Evolutionary conservation across 208 protist species (phyloP), one percentile per base, ranked within the genome.

Genomic region (Trypanosomatidae sp.): DNA sequence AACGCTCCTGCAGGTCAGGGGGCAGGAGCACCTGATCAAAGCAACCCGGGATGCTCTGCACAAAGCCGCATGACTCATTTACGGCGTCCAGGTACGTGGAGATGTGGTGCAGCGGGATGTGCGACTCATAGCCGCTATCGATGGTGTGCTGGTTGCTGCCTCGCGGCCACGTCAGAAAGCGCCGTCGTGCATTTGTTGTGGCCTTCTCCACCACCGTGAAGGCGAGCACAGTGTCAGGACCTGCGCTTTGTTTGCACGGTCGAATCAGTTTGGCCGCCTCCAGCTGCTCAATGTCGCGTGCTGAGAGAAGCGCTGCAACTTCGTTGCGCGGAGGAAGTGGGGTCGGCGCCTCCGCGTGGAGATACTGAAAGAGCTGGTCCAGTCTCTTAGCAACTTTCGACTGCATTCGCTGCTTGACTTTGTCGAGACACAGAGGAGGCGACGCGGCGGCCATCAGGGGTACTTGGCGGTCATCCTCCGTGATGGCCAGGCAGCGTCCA

Each of bases 91-190:
- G 50, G 44, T 73, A 73, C n/a, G 46, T 69, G 22, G 60, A 73
- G 44, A 73, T 73, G 68, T 78, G 67, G 50, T 65, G 58, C 58
- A 78, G 58, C 17, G 62, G 56, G 6, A 78, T 22, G 50, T 58
- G 4, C 9, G 74, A 59, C 43, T 73, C 60, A 33, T 73, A 78
- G 36, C 47, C 74, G 60, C 53, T 53, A 1, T 69, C 19, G 59
- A 78, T 50, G 19, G 67, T 60, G 67, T 43, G 58, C 19, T 69
- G 25, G 50, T 73, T 73, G 52, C 74, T 73, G 15, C 68, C 60
- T n/a, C 74, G 64, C 25, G 74, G 74, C 73, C 66, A 77, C 25
- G 66, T 22, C 28, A 72, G n/a, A 39, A 77, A 72, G 46, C 66
- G 58, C 12, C 66, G 73, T 49, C 15, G 28, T 49, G 6, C 28